Percentiles rank a stretch among this genome's conserved stretches.
Evolutionary conservation across 192 early-diverging fungal species (phyloP).

Genomic region (Geranomyces michiganensis): DNA sequence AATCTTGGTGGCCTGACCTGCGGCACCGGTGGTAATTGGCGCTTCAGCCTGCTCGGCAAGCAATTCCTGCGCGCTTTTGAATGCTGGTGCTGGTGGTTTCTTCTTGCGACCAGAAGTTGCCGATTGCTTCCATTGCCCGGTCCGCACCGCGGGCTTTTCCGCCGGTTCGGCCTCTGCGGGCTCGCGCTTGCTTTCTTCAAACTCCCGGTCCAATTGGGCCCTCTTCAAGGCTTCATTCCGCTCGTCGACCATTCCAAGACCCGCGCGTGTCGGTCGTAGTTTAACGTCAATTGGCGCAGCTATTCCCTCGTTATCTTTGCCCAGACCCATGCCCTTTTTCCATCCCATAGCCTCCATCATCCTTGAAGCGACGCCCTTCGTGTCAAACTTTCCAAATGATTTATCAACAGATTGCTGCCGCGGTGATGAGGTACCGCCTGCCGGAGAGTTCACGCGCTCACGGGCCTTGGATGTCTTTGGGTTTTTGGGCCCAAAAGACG

Average conservation of each 20-base stretch:
- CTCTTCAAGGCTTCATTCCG: conserved; percentile 67
- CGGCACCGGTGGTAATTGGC: conserved; percentile 17
- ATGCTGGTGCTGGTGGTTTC: conserved; percentile 50
- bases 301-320: conserved; percentile 81
- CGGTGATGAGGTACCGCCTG: not conserved
- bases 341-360: conserved; percentile 94
- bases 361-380: conserved; percentile 75
- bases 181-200: conserved; percentile 27
- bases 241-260: conserved; percentile 85
- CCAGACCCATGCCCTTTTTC: conserved; percentile 86
- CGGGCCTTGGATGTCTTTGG: not conserved
- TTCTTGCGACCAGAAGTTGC: conserved; percentile 49
- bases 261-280: conserved; percentile 75
- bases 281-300: conserved; percentile 90
- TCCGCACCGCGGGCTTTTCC: conserved; percentile 25
- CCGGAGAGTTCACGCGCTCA: not conserved
- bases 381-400: conserved; percentile 87
- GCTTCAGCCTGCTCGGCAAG: conserved; percentile 54
- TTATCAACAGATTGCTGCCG: conserved; percentile 35
- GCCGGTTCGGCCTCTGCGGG: conserved; percentile 55
- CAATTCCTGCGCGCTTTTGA: conserved; percentile 79
- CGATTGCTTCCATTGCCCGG: conserved; percentile 48
- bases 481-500: conserved; percentile 6
- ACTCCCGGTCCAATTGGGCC: conserved; percentile 39
- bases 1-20: conserved; percentile 65